phyloP scores from a whole-genome alignment of 805 yeast genomes.

The Candida caryicola region DNA sequence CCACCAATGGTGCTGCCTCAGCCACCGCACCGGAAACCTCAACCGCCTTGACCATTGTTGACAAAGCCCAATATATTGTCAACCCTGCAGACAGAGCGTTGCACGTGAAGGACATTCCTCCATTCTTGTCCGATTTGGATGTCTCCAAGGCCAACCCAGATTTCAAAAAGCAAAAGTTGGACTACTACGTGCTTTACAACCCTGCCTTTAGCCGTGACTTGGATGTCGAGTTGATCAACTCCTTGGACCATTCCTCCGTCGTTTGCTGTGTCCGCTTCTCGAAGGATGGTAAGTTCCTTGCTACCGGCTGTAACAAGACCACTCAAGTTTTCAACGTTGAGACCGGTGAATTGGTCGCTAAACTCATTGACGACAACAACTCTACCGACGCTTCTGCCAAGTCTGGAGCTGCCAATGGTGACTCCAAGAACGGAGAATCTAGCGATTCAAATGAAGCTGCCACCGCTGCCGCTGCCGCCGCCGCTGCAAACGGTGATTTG shows the following conservation, averaged over 20 bases:
- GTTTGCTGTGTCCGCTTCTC: constrained; percentile 96
- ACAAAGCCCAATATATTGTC: constrained; percentile 41
- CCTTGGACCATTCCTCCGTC: constrained; percentile 89
- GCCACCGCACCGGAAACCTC: constrained; percentile 22
- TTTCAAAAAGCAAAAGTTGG: constrained; percentile 77
- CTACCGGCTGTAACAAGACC: constrained; percentile 95
- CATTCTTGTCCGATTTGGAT: constrained; percentile 77
- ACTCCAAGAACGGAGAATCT: constrained; percentile 19
- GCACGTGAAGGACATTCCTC: constrained; percentile 75
- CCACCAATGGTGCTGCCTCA: constrained; percentile 9
- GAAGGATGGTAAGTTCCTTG: constrained; percentile 85
- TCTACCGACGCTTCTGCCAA: constrained; percentile 37
- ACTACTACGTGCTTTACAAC: constrained; percentile 85
- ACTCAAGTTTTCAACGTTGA: constrained; percentile 93
- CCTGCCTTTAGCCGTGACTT: constrained; percentile 66
- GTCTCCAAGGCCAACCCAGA: constrained; percentile 71
- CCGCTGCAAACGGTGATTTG: constrained; percentile 73
- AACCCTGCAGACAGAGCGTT: constrained; percentile 44
- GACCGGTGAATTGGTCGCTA: constrained; percentile 85
- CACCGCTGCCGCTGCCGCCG: constrained; percentile 34
- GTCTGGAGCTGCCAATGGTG: constrained; percentile 22
- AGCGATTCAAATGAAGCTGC: constrained; percentile 17
- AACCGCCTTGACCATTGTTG: constrained; percentile 35
- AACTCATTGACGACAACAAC: constrained; percentile 72
- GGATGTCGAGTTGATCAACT: constrained; percentile 85